Evolutionary conservation across 1,139 yeast genomes (phyloP).

Genomic region (Kodamaea sp.): DNA sequence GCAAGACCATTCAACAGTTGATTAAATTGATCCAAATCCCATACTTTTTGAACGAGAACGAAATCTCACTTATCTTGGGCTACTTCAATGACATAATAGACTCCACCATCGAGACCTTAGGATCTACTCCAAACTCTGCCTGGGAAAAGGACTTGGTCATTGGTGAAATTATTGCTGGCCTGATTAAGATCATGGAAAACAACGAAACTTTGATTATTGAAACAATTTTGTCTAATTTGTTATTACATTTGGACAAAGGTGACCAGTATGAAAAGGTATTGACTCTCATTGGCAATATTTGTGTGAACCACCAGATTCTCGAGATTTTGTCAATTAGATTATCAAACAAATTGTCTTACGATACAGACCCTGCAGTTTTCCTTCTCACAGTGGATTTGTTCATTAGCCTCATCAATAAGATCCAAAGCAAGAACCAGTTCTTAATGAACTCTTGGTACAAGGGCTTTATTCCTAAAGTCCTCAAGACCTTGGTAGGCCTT

Average conservation of each 20-base stretch:
- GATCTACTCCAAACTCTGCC: constrained; percentile 26
- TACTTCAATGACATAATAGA: constrained; percentile 62
- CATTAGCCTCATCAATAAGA: constrained; percentile 24
- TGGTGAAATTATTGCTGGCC: constrained; percentile 46
- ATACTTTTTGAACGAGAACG: constrained; percentile 51
- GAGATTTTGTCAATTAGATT: constrained; percentile 54
- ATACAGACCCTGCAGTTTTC: constrained; percentile 15
- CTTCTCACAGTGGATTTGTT: constrained; percentile 27
- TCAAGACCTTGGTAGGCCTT: constrained; percentile 14
- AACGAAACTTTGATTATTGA: constrained; percentile 47
- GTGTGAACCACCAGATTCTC: constrained; percentile 47
- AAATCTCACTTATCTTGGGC: constrained; percentile 62
- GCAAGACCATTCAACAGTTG: constrained; percentile 66
- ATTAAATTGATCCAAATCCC: constrained; percentile 51
- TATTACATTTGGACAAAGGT: constrained; percentile 39
- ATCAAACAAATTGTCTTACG: constrained; percentile 39
- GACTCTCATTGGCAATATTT: constrained; percentile 44
- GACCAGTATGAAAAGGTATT: constrained; percentile 34
- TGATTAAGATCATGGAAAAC: constrained; percentile 47
- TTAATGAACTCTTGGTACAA: constrained; percentile 47
- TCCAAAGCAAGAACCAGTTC: constrained; percentile 25
- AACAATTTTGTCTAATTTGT: constrained; percentile 59
- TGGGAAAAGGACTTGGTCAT: constrained; percentile 36
- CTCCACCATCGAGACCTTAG: constrained; percentile 34
- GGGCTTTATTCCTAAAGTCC: constrained; percentile 36